A percentile compares a stretch with the other conserved stretches of the same genome.
phyloP scores from a whole-genome alignment of 345 rosid species.

The Iberis pinnata region DNA sequence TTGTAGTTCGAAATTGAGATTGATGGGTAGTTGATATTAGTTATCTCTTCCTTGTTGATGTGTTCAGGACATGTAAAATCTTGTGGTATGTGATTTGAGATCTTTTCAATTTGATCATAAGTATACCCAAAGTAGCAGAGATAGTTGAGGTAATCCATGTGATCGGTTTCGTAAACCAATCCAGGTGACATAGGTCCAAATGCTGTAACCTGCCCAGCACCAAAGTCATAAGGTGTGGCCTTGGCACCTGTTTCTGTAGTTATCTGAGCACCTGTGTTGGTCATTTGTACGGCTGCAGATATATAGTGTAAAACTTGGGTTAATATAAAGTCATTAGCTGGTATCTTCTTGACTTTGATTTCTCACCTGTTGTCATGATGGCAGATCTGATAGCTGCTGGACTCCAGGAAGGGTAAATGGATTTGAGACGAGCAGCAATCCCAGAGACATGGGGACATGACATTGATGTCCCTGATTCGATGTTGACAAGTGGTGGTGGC shows the following conservation, averaged over 20 bases:
- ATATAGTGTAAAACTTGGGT: slow-evolving; percentile 4
- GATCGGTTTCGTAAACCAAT: slow-evolving; percentile 48
- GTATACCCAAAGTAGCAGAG: slow-evolving; percentile 50
- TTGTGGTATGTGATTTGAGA: slow-evolving; percentile 30
- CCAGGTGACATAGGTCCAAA: slow-evolving; percentile 50
- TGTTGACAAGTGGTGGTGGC: slow-evolving; percentile 37
- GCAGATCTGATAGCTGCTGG: slow-evolving; percentile 67
- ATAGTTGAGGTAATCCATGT: slow-evolving; percentile 52
- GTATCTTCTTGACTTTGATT: background rate
- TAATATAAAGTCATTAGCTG: background rate
- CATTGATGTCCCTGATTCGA: slow-evolving; percentile 78
- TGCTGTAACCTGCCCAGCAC: slow-evolving; percentile 55
- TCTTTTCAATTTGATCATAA: slow-evolving; percentile 28
- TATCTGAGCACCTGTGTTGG: slow-evolving; percentile 42
- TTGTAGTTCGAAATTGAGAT: slow-evolving; percentile 42
- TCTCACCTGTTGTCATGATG: slow-evolving; percentile 66
- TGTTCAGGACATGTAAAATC: slow-evolving; percentile 43
- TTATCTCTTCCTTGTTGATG: slow-evolving; percentile 35
- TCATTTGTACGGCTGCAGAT: slow-evolving; percentile 42
- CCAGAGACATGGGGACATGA: slow-evolving; percentile 72
- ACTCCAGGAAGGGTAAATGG: slow-evolving; percentile 43
- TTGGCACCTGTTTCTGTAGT: slow-evolving; percentile 40
- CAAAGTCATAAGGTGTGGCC: slow-evolving; percentile 56
- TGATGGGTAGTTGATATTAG: slow-evolving; percentile 70
- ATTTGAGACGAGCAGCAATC: slow-evolving; percentile 51